Conservation (phyloP, 768 basidiomycete species). For the Strobilomyces confusus region DNA sequence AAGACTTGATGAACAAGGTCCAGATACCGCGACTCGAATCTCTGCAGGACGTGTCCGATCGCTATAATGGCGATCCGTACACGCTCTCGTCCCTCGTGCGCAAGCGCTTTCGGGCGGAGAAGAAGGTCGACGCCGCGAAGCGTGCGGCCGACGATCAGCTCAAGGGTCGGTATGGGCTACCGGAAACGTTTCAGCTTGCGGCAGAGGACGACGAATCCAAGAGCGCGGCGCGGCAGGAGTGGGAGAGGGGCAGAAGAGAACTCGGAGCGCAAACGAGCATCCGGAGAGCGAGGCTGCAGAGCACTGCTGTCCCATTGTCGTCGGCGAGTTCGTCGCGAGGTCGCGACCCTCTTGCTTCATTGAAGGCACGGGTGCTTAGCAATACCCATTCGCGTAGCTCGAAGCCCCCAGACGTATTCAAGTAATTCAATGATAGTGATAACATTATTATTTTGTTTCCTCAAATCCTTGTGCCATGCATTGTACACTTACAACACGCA, state of each 20-base stretch:
- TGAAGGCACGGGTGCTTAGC: conserved; percentile 54
- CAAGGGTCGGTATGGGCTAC: conserved; percentile 74
- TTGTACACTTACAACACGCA: conserved; percentile 15
- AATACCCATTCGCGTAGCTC: conserved; percentile 43
- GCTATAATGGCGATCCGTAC: conserved; percentile 85
- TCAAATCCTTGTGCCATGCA: neutral
- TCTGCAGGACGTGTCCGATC: conserved; percentile 71
- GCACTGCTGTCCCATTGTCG: conserved; percentile 25
- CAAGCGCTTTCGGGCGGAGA: conserved; percentile 81
- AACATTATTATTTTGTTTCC: neutral
- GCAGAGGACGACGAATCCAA: conserved; percentile 59
- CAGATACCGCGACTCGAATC: conserved; percentile 79
- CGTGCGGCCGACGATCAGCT: conserved; percentile 66
- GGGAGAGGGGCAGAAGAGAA: conserved; percentile 52
- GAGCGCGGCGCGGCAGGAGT: conserved; percentile 59
- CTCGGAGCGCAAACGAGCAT: conserved; percentile 39
- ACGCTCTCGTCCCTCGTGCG: conserved; percentile 68
- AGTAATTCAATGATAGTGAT: conserved; percentile 6
- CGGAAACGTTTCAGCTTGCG: conserved; percentile 59
- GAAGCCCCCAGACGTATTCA: conserved; percentile 23
- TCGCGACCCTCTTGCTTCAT: conserved; percentile 34
- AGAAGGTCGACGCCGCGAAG: conserved; percentile 71
- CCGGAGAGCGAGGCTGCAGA: conserved; percentile 46
- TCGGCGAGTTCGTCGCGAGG: conserved; percentile 14
- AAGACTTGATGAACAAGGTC: conserved; percentile 66